Evolutionary conservation across 805 yeast species (phyloP).

Genomic region (Yamadazyma ubonensis): DNA sequence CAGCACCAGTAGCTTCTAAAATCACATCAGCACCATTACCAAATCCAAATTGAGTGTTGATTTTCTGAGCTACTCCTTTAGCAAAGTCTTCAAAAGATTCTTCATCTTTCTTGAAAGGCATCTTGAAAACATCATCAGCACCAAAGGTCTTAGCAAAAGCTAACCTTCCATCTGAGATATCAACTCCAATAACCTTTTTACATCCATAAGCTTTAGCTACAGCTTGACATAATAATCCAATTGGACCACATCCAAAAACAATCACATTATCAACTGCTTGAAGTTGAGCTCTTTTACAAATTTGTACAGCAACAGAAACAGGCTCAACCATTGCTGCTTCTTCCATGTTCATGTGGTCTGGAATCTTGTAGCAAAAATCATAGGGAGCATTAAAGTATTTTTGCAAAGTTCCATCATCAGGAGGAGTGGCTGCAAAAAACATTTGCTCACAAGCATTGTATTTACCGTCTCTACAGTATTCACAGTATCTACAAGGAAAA

Average conservation of each 20-base stretch:
- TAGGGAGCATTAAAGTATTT: conserved; percentile 18
- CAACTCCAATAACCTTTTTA: conserved; percentile 22
- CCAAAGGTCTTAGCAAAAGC: conserved; percentile 20
- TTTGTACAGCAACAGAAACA: conserved; percentile 25
- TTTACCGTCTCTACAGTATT: conserved; percentile 21
- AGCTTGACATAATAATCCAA: conserved; percentile 23
- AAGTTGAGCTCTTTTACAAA: conserved; percentile 19
- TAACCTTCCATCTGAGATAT: conserved; percentile 24
- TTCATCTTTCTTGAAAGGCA: conserved; percentile 15
- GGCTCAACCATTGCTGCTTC: conserved; percentile 28
- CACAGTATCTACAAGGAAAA: conserved; percentile 44
- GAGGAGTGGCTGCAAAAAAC: conserved; percentile 23
- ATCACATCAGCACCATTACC: conserved; percentile 23
- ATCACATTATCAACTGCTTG: conserved; percentile 19
- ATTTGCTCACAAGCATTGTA: conserved; percentile 21
- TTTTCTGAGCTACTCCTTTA: conserved; percentile 12
- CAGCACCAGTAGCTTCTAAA: conserved; percentile 24
- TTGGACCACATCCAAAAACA: conserved; percentile 28
- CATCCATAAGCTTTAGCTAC: conserved; percentile 24
- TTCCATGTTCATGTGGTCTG: conserved; percentile 23
- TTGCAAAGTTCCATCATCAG: conserved; percentile 20
- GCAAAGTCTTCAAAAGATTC: conserved; percentile 16
- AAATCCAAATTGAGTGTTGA: conserved; percentile 26
- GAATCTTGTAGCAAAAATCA: conserved; percentile 21
- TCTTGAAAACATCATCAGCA: conserved; percentile 17